Evolutionary conservation across 345 rosid genomes (phyloP), one percentile per base, ranked within the genome.

Genomic region (Melaleuca alternifolia): DNA sequence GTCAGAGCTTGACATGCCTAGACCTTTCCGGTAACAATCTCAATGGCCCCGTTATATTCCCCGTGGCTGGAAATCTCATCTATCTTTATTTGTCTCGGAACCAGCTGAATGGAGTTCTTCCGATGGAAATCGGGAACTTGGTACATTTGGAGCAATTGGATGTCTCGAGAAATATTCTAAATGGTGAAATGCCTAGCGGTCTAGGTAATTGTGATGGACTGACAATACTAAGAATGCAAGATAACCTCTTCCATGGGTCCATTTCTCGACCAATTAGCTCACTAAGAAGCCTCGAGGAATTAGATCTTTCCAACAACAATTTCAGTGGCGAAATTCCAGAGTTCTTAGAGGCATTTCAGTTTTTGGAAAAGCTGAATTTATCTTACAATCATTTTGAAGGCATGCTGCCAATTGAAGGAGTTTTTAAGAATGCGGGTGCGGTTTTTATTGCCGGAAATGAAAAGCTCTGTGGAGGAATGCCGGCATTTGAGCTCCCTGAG

Each of bases 61-160:
- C 54, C 41, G 21, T 88, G 61, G n/a, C 56, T 54, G 44, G 24
- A 5, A 54, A 11, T 26, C 59, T 54, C 11, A 1, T 54, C 59
- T 54, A 21, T n/a, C 37, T 88, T 26, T 50, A 26, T 84, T 50
- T 88, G n/a, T 57, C 76, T 37, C 20, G 30, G 2, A 88, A 88
- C 86, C 65, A 23, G 16, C 33, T 88, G 28, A 82, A 81, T 18
- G 90, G 88, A 48, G 37, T 10, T 10, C 33, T 88, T 44, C 86
- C 90, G 23, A 23, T 41, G 28, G 84, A 87, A 33, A 51, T 86
- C 6, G 90, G 88, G 2, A 84, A 56, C 62, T 54, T 88, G 50
- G 76, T 51, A 12, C 59, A 51, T 54, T 23, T 54, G n/a, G n/a
- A 54, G 5, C 5, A 1, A 54, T 23, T 54, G 26, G 59, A 54